These are phyloP conservation scores for Penicilliopsis zonata DNA, from an alignment of 495 filamentous ascomycete genomes.

Conservation along the genomic window DNA sequence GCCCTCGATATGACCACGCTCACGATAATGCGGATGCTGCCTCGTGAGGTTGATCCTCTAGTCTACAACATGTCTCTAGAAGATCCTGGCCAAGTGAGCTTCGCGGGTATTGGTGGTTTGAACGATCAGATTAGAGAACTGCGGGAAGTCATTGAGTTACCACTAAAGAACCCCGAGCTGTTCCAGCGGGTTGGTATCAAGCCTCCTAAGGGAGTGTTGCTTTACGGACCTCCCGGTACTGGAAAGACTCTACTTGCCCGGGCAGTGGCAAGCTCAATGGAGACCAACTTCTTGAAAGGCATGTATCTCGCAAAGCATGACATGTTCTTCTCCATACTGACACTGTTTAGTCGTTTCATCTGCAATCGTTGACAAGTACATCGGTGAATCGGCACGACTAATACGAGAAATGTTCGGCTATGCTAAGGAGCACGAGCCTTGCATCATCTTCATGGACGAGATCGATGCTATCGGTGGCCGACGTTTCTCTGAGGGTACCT, in stretches of 20 bases:
- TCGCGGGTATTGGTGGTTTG: constrained; percentile 95
- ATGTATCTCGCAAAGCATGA: constrained; percentile 6
- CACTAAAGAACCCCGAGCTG: constrained; percentile 96
- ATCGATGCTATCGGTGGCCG: constrained; percentile 98
- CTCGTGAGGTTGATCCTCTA: constrained; percentile 93
- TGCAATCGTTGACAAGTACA: constrained; percentile 99
- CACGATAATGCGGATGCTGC: constrained; percentile 99
- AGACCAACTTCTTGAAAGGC: constrained; percentile 99
- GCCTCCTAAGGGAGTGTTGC: constrained; percentile 91
- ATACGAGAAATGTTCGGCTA: constrained; percentile 99
- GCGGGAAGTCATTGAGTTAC: constrained; percentile 94
- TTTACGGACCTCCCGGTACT: constrained; percentile 96
- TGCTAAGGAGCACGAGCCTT: constrained; percentile 98
- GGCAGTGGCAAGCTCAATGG: constrained; percentile 91
- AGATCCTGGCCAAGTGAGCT: constrained; percentile 95
- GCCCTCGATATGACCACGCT: constrained; percentile 99
- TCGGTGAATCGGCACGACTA: constrained; percentile 92
- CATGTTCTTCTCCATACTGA: constrained; percentile 9
- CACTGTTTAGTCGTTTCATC: constrained; percentile 74
- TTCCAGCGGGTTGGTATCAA: constrained; percentile 98
- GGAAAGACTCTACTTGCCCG: constrained; percentile 93
- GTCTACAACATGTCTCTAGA: constrained; percentile 99
- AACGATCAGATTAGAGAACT: constrained; percentile 99
- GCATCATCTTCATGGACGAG: constrained; percentile 99
- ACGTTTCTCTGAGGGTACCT: constrained; percentile 96